Percentiles rank a stretch among this genome's conserved stretches.
phyloP scores from a whole-genome alignment of 768 basidiomycete species.

The Strobilomyces dryophilus region DNA sequence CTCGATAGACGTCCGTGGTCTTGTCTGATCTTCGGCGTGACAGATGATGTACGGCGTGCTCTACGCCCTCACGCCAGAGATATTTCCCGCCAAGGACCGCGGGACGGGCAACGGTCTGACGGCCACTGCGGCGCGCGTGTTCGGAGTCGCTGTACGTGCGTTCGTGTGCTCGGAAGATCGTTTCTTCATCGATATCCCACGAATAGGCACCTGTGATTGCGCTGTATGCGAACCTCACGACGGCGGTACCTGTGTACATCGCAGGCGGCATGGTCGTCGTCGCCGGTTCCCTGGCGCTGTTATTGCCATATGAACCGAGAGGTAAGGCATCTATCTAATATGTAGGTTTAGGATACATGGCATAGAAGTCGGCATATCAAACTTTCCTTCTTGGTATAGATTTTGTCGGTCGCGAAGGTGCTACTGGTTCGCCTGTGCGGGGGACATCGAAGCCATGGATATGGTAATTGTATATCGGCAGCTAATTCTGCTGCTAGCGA shows the following conservation, averaged over 20 bases:
- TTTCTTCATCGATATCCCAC: not conserved
- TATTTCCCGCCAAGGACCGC: conserved; percentile 68
- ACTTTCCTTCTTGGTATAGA: too few species aligned
- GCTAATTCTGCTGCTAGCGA: too few species aligned
- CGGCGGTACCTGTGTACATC: conserved; percentile 69
- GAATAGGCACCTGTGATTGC: conserved; percentile 67
- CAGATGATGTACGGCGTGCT: conserved; percentile 75
- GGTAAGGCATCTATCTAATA: conserved; percentile 64
- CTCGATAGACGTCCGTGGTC: too few species aligned
- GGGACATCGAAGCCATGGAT: too few species aligned
- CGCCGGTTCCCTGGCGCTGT: conserved; percentile 54
- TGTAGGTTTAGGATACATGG: not conserved
- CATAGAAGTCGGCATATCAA: not conserved
- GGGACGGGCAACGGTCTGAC: conserved; percentile 70
- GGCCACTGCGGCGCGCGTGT: conserved; percentile 56
- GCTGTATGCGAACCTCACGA: conserved; percentile 58
- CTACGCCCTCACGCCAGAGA: conserved; percentile 65
- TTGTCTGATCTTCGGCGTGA: not conserved
- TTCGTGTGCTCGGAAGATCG: too few species aligned
- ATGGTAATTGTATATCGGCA: too few species aligned
- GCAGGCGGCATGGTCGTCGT: conserved; percentile 60
- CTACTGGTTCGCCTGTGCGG: too few species aligned
- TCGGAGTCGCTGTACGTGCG: conserved; percentile 60
- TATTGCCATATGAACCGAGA: conserved; percentile 70
- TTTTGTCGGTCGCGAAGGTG: too few species aligned